Percentiles rank a stretch among this genome's conserved stretches.
Conservation (phyloP, 1,284 basidiomycete genomes). For the Cronartium quercuum region DNA sequence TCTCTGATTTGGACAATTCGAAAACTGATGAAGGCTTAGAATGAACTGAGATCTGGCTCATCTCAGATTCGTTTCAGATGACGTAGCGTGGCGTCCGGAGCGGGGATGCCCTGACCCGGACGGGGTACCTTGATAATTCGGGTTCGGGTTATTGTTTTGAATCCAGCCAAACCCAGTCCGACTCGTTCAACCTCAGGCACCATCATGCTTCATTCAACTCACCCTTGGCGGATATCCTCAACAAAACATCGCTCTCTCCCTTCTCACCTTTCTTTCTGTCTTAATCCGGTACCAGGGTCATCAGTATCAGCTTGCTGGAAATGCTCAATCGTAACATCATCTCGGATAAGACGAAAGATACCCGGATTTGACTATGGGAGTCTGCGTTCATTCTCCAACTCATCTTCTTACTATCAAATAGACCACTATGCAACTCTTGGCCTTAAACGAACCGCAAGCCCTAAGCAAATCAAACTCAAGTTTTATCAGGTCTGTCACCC, state of each 20-base stretch:
- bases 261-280: neutral
- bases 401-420: neutral
- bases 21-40: too few relatives aligned
- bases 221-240: neutral
- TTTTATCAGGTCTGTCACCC: slow-evolving; percentile 44
- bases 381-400: neutral
- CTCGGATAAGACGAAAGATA: neutral
- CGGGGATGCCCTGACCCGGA: too few relatives aligned
- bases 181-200: too few relatives aligned
- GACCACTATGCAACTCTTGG: slow-evolving; percentile 42
- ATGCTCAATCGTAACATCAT: neutral
- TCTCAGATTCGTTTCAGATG: too few relatives aligned
- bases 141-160: too few relatives aligned
- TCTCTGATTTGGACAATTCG: too few relatives aligned
- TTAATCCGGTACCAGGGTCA: neutral
- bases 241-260: neutral
- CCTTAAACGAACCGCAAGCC: slow-evolving; percentile 32
- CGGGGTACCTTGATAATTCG: too few relatives aligned
- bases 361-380: neutral
- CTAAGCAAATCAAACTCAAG: slow-evolving; percentile 44
- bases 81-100: too few relatives aligned
- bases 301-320: neutral
- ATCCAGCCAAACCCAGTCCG: too few relatives aligned
- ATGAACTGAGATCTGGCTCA: too few relatives aligned
- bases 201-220: neutral